Evolutionary conservation across 2,329 filamentous ascomycete species (phyloP).

Genomic region (Talaromyces piceae): DNA sequence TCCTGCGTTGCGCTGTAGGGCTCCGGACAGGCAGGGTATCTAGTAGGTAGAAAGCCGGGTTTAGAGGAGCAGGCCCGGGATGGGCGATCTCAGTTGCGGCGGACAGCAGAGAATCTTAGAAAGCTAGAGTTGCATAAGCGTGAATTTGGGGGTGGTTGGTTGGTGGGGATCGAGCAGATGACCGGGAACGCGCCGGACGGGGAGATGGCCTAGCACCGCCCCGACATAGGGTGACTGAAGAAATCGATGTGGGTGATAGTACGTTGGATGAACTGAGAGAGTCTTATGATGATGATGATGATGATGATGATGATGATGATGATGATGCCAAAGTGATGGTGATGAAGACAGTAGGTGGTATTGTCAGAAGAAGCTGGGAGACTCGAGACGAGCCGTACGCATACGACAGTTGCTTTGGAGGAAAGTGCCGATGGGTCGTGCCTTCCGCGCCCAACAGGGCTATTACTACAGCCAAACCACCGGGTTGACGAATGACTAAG

Average conservation of each 20-base stretch:
- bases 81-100: not conserved
- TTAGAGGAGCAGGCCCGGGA: not conserved
- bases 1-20: no score
- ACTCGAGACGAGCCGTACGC: no score
- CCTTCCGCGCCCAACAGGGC: not conserved
- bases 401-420: no score
- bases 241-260: not conserved
- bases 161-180: not conserved
- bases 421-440: not conserved
- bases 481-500: not conserved
- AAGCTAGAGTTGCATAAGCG: conserved; percentile 2
- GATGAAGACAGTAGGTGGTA: not conserved
- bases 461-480: not conserved
- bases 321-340: no score
- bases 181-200: not conserved
- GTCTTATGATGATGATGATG: no score
- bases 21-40: no score
- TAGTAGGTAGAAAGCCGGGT: not conserved
- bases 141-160: not conserved
- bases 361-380: not conserved
- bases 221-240: not conserved
- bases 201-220: not conserved
- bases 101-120: conserved; percentile 1
- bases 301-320: not conserved
- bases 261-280: no score